Base-by-base conservation (phyloP, 2,329 filamentous ascomycete species). In the Colletotrichum lentis region DNA sequence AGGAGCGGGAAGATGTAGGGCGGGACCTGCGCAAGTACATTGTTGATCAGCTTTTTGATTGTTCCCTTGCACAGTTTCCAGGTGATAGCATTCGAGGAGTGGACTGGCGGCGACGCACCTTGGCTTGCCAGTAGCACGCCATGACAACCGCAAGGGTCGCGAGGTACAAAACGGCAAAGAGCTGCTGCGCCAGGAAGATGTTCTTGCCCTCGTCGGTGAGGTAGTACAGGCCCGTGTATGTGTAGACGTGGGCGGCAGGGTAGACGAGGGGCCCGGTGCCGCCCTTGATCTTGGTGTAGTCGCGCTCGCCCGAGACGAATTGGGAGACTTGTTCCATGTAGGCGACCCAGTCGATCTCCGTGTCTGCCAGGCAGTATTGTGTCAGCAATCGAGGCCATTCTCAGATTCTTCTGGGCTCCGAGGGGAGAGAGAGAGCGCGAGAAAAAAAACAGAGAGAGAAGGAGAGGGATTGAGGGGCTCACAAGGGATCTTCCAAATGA, bases 311-410 rank as follows among this genome's bases (percentile, higher is more conserved):
- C 20, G 87, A 84, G 53, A 94, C 81, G 75, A 91, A 96, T 73
- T 94, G 89, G 47, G 86, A 81, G 52, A 98, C 85, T 76, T 99
- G 96, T 77, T 97, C 87, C 94, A 99, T 98, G 79, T 99, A 99
- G 0, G 96, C 93, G 67, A 86, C 86, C 95, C 95, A 99, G 80
- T 99, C 96, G 75, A 99, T 99, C 79, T 99, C 96, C 50, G 96
- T 99, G 77, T 99, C 96, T 85, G 72, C 50, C 50, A 55, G 52
- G 27, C 47, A 35, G 31, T n/a, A 7, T 1, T 20, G 46, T 20
- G 49, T 62, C 52, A 69, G 62, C 50, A 16, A 16, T 41, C 18
- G 46, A 16, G 31, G 8, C 20, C 43, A 18, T 31, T 47, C 35
- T 7, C 44, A 20, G 8, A 8, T 35, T 35, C 31, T 10, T 35